These are phyloP conservation scores for Medicago arabica DNA, from an alignment of 306 rosid genomes.

Conservation along the genomic window DNA sequence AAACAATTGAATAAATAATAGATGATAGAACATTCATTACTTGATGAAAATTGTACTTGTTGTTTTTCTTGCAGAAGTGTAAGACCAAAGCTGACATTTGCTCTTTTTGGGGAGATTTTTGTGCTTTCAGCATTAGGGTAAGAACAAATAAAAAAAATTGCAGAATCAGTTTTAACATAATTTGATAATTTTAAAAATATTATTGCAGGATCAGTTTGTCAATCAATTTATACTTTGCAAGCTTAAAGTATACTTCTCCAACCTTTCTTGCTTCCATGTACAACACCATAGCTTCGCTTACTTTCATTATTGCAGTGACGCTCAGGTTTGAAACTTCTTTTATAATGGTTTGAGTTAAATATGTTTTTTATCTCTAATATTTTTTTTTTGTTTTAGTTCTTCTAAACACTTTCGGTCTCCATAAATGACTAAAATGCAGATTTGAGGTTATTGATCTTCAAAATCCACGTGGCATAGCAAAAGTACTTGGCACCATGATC, in stretches of 20 bases:
- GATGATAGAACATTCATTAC: neutral
- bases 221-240: slow-evolving; percentile 75
- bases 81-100: slow-evolving; percentile 72
- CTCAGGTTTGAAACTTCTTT: slow-evolving; percentile 51
- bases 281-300: slow-evolving; percentile 76
- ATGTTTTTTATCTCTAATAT: neutral
- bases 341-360: neutral
- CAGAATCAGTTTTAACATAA: neutral
- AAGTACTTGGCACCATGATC: slow-evolving; percentile 68
- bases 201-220: slow-evolving; percentile 64
- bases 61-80: slow-evolving; percentile 50
- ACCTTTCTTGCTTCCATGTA: slow-evolving; percentile 72
- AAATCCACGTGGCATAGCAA: slow-evolving; percentile 62
- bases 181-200: neutral
- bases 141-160: slow-evolving; percentile 4
- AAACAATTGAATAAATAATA: neutral
- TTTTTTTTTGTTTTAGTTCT: neutral
- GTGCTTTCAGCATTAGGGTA: slow-evolving; percentile 85
- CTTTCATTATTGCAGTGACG: slow-evolving; percentile 73
- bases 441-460: slow-evolving; percentile 59
- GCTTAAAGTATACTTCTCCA: slow-evolving; percentile 78
- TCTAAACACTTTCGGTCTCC: neutral
- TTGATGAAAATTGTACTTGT: neutral
- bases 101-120: slow-evolving; percentile 71
- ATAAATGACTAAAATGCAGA: slow-evolving; percentile 43